phyloP scores from a whole-genome alignment of 257 asterid genomes.

The Nicotiana noctiflora region DNA sequence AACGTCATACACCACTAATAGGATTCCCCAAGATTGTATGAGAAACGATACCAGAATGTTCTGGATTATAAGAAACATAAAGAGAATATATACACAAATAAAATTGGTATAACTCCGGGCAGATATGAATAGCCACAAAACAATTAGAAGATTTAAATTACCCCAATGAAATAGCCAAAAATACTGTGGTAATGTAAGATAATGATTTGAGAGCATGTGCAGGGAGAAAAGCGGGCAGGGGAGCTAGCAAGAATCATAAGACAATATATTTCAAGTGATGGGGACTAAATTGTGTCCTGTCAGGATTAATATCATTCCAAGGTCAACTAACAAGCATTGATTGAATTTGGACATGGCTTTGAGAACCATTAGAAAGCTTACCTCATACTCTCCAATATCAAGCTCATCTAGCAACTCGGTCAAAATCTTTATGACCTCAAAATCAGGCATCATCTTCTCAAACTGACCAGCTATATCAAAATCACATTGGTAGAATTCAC shows the following conservation, averaged over 20 bases:
- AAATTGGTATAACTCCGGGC: not conserved
- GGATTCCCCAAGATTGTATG: not conserved
- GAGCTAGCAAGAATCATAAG: not conserved
- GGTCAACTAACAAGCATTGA: not conserved
- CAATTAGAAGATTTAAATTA: not conserved
- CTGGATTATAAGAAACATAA: not conserved
- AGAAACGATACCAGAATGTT: not conserved
- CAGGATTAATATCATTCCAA: not conserved
- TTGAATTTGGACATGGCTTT: not conserved
- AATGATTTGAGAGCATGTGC: not conserved
- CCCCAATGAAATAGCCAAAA: not conserved
- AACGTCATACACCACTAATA: not conserved
- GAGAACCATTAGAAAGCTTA: conserved; percentile 13
- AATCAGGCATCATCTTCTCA: conserved; percentile 93
- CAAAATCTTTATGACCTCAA: conserved; percentile 78
- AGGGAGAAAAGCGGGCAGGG: not conserved
- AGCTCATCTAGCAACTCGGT: conserved; percentile 88
- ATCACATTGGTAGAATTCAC: conserved; percentile 97
- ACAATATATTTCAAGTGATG: not conserved
- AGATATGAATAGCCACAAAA: not conserved
- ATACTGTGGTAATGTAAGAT: not conserved
- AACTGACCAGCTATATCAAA: conserved; percentile 91
- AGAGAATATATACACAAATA: not conserved
- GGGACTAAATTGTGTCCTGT: not conserved
- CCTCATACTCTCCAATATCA: conserved; percentile 90